Base-by-base conservation (phyloP, 345 rosid genomes). In the Gossypium longicalyx region DNA sequence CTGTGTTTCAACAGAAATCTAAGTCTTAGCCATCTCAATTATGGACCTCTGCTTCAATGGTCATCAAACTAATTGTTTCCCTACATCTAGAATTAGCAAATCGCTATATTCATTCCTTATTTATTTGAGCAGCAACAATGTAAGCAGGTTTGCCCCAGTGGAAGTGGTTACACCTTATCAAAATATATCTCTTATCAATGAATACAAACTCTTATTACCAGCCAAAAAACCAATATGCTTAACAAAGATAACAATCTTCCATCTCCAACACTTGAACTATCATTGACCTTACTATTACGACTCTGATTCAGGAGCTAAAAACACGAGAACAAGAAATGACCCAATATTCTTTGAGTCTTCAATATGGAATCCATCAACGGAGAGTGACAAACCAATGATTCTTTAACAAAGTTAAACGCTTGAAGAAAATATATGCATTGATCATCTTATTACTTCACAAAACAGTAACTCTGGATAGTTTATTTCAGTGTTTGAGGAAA, bases 21-120 rank as follows among this genome's bases (percentile, higher is more conserved):
- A 15, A n/a, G 47, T 8, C 41, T 34, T 34, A 34, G 7, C 41
- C 41, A 34, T 34, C 41, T 34, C 41, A 34, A 34, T 34, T 5
- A 34, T 34, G 41, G 34, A 70, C 41, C 41, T 49, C 20, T 49
- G 25, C 38, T 15, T 58, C 15, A 27, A 38, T 51, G 17, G 34
- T 58, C 22, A 9, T 59, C 70, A 78, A 51, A 70, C 54, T 51
- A 70, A 64, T 34, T 34, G 7, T 34, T 34, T 34, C 41, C 41
- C 41, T 34, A 34, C 41, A 34, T 34, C 41, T 34, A 34, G 41
- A 34, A 34, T 34, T 5, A 34, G 7, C 41, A 34, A 34, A 34
- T 34, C 41, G 7, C 41, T 34, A 34, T 34, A 25, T 11, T 62
- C 53, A 64, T 66, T 12, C 52, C 58, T 22, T 13, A 44, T 65